Percentiles rank a stretch among this genome's conserved stretches.
phyloP scores from a whole-genome alignment of 345 rosid genomes.

The Bruguiera gymnorhiza region DNA sequence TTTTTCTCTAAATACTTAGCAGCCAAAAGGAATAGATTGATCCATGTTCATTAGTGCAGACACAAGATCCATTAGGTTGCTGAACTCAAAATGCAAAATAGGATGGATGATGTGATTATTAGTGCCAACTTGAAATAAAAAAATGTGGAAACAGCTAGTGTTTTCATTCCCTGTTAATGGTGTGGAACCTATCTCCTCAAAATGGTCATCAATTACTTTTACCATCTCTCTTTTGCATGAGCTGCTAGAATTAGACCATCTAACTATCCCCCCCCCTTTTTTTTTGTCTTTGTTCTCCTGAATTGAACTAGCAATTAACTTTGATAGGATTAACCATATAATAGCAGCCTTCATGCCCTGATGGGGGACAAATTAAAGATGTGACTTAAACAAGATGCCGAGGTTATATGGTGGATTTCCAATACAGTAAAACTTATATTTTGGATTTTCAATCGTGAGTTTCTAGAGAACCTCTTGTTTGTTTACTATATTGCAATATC shows the following conservation, averaged over 20 bases:
- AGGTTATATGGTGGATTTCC: not conserved
- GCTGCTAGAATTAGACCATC: too few species aligned
- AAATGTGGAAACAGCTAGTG: not conserved
- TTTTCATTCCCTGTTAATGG: not conserved
- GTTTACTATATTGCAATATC: not conserved
- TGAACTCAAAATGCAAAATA: not conserved
- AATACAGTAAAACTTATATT: not conserved
- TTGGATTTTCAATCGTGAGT: not conserved
- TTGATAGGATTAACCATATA: too few species aligned
- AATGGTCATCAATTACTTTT: too few species aligned
- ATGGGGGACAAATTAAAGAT: not conserved
- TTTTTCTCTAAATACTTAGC: too few species aligned
- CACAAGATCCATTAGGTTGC: not conserved
- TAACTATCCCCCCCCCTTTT: too few species aligned
- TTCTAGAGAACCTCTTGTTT: not conserved
- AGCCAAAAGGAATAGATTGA: too few species aligned
- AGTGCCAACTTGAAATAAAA: not conserved
- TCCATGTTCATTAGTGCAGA: too few species aligned
- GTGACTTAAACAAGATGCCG: not conserved
- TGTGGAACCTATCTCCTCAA: slow-evolving; percentile 7
- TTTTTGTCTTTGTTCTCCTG: too few species aligned
- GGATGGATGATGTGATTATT: not conserved
- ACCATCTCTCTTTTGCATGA: too few species aligned
- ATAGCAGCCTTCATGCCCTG: too few species aligned
- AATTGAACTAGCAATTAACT: too few species aligned